Base-by-base conservation (phyloP, 345 rosid species). In the Euclidium syriacum region DNA sequence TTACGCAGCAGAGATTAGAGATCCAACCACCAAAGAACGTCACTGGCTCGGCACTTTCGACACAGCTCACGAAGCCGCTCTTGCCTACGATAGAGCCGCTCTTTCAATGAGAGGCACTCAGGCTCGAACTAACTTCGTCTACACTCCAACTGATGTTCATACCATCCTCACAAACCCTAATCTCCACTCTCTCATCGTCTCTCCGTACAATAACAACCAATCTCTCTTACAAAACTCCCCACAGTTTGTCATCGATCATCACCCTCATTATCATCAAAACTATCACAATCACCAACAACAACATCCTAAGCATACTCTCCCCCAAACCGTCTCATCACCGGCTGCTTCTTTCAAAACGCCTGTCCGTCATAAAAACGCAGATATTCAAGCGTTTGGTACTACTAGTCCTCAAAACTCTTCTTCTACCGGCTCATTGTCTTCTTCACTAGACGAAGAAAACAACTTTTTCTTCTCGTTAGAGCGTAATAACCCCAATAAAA, bases 1-100 rank as follows among this genome's bases (percentile, higher is more conserved):
- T 58, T 92, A 92, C 46, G 98, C 98, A 0, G 98, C 98, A 1
- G 99, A 94, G 64, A 89, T 94, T 14, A 73, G 99, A 62, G 97
- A 94, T 82, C 96, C 99, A 1, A 81, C 91, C 4, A 94, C 97
- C 19, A 94, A 94, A 79, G 99, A 94, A 70, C 85, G 97, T 73
- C 99, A 89, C 55, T 94, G 99, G 96, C 91, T 87, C 1, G 99
- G 97, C 48, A 94, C 99, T 0, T 94, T 94, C 49, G 95, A 94
- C 70, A 94, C 99, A 4, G 99, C 99, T 40, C 96, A 92, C 9
- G 98, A 92, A 73, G 97, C 95, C 1, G 98, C 98, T 54, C 84
- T 94, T 35, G 97, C 99, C 29, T 94, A 89, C 68, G 99, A 94
- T 52, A 78, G 95, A 73, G 99, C 99, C 41, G 99, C 99, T 5